phyloP scores from a whole-genome alignment of 371 early-diverging fungal genomes.

The Mortierella sp. region DNA sequence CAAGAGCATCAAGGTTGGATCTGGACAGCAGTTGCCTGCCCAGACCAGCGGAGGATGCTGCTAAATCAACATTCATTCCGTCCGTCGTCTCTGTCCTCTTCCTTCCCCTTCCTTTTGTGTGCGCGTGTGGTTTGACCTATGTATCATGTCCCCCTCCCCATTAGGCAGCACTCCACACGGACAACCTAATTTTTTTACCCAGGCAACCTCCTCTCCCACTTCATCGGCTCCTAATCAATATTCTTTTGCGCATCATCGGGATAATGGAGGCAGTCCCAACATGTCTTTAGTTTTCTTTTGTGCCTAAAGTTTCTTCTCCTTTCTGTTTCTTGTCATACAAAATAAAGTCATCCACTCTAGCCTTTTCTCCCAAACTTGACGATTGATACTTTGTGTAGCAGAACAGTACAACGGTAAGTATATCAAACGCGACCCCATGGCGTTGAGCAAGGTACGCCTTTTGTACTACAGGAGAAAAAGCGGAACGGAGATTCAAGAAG shows the following conservation, averaged over 20 bases:
- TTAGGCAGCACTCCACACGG: not conserved
- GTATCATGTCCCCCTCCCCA: not conserved
- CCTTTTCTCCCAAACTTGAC: not conserved
- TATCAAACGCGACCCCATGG: too few relatives aligned
- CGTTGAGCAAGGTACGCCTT: too few relatives aligned
- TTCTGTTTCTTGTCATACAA: not conserved
- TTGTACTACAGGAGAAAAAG: too few relatives aligned
- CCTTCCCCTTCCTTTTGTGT: not conserved
- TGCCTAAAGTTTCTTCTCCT: not conserved
- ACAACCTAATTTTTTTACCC: not conserved
- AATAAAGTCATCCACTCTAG: not conserved
- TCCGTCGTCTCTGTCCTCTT: not conserved
- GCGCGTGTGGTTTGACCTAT: not conserved
- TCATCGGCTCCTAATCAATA: not conserved
- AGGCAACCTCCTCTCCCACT: not conserved
- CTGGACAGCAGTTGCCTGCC: slow-evolving; percentile 44
- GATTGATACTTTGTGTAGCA: not conserved
- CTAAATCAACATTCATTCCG: slow-evolving; percentile 10
- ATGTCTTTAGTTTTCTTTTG: not conserved
- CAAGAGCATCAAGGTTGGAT: slow-evolving; percentile 49
- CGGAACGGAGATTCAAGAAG: not conserved
- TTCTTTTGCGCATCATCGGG: slow-evolving; percentile 11
- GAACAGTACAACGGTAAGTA: too few relatives aligned
- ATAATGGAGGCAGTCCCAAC: not conserved
- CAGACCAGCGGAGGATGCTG: slow-evolving; percentile 41